A percentile compares a stretch with the other conserved stretches of the same genome.
Conservation (phyloP, 148 eudicot genomes). For the Linanthus parryae region DNA sequence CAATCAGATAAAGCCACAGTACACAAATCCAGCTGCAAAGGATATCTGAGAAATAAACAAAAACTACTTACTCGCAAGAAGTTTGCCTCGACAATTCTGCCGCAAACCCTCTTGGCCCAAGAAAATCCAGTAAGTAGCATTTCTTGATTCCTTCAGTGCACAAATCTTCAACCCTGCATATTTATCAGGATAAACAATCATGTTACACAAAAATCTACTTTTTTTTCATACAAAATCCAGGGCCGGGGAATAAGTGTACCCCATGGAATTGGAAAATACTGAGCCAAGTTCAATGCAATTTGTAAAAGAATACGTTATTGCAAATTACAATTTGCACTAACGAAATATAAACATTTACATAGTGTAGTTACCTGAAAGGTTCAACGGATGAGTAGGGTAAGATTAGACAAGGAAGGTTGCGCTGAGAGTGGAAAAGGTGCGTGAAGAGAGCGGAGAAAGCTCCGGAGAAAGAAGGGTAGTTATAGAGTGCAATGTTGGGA, state of each 20-base stretch:
- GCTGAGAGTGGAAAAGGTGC: constrained; percentile 57
- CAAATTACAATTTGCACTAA: background rate
- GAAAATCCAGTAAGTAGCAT: constrained; percentile 82
- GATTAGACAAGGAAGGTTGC: constrained; percentile 57
- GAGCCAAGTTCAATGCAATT: no score
- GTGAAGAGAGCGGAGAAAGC: constrained; percentile 81
- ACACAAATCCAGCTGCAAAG: background rate
- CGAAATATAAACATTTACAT: background rate
- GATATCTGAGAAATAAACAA: background rate
- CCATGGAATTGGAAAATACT: no score
- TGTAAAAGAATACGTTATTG: no score
- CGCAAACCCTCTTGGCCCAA: constrained; percentile 68
- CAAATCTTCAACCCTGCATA: constrained; percentile 58
- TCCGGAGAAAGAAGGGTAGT: constrained; percentile 86
- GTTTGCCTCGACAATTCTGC: constrained; percentile 46
- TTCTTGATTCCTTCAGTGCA: constrained; percentile 57
- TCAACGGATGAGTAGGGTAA: constrained; percentile 74
- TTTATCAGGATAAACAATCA: background rate
- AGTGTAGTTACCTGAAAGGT: constrained; percentile 49
- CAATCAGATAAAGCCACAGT: constrained; percentile 6
- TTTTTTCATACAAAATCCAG: no score
- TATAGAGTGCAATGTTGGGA: constrained; percentile 60
- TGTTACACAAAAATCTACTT: no score
- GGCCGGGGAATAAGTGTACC: no score
- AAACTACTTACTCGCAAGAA: constrained; percentile 52